Conservation (phyloP, 257 asterid genomes). For the Solanum infundibuliforme region DNA sequence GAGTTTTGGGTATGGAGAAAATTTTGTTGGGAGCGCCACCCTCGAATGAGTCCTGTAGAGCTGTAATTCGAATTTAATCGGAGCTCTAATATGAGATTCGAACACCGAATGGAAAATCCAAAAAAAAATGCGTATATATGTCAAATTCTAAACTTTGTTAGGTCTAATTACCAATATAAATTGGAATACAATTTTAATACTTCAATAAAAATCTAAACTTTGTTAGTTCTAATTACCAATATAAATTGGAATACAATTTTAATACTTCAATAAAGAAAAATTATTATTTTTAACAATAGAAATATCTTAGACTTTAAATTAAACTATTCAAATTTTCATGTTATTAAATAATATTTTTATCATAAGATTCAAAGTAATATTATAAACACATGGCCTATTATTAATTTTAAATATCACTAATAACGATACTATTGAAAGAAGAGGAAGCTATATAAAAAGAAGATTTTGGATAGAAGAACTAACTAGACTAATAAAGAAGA, state of each 20-base stretch:
- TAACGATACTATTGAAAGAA: not conserved
- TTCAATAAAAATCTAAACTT: not conserved
- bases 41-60: too few relatives aligned
- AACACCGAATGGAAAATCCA: too few relatives aligned
- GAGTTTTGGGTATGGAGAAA: too few relatives aligned
- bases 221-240: not conserved
- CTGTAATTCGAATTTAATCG: too few relatives aligned
- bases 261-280: not conserved
- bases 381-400: not conserved
- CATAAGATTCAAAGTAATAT: not conserved
- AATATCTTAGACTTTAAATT: not conserved
- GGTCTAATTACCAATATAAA: not conserved
- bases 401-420: not conserved
- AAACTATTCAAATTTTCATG: not conserved
- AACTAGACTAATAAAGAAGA: not conserved
- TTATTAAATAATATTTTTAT: too few relatives aligned
- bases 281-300: not conserved
- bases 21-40: too few relatives aligned
- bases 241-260: not conserved
- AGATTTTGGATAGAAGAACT: too few relatives aligned
- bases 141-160: too few relatives aligned
- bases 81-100: too few relatives aligned
- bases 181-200: not conserved
- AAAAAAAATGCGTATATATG: not conserved
- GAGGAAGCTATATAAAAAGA: not conserved